These are phyloP conservation scores for Stephania cephalantha DNA, from an alignment of 164 flowering plant species.

Conservation along the genomic window DNA sequence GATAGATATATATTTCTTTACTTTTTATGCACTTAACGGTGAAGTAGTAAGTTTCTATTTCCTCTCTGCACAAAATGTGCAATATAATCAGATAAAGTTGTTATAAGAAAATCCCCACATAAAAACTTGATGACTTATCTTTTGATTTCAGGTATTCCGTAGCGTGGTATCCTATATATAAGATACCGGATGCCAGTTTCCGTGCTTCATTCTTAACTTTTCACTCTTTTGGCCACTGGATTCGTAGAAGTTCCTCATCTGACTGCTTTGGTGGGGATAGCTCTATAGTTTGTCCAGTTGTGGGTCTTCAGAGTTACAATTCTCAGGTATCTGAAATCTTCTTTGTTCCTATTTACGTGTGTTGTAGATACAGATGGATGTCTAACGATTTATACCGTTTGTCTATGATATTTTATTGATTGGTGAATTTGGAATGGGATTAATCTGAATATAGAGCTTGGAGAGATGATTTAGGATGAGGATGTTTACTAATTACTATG, in stretches of 20 bases:
- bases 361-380: neutral
- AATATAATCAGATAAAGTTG: neutral
- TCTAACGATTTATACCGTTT: neutral
- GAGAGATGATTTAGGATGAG: neutral
- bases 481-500: neutral
- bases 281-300: constrained; percentile 46
- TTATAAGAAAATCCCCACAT: neutral
- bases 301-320: constrained; percentile 72
- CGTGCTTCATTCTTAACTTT: constrained; percentile 76
- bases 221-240: constrained; percentile 68
- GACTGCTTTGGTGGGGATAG: constrained; percentile 19
- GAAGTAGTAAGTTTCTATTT: neutral
- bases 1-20: no score
- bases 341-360: neutral
- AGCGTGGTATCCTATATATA: constrained; percentile 91
- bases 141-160: constrained; percentile 61
- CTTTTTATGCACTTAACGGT: no score
- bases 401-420: neutral
- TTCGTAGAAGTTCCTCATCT: constrained; percentile 22
- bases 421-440: neutral
- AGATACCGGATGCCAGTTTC: constrained; percentile 61
- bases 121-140: neutral
- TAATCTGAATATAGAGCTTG: neutral
- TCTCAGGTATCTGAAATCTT: constrained; percentile 46
- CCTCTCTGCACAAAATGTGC: neutral